Base-by-base conservation (phyloP, 345 rosid genomes). In the Populus ilicifolia region DNA sequence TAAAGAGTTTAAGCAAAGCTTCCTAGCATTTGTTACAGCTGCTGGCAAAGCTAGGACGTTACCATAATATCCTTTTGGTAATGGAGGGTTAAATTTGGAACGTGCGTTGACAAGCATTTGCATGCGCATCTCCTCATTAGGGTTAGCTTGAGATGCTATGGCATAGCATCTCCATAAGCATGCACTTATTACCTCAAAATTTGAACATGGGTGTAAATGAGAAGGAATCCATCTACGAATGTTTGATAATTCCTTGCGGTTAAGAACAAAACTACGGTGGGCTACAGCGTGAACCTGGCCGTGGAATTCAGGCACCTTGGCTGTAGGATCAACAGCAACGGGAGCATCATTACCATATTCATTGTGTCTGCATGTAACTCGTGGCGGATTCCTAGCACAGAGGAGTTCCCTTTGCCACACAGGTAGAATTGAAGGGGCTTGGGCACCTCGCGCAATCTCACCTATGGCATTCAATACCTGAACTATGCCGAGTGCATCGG, bases 81-180 rank as follows among this genome's bases (percentile, higher is more conserved):
- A 35, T 0, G 82, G 79, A 2, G 77, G 79, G 17, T 70, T 63
- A 2, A 75, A 63, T 21, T 61, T 78, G 54, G 5, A 13, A 14
- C 79, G 69, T 1, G 71, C 76, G 30, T 71, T 69, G 20, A 82
- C 66, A 0, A 59, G 18, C 67, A 43, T 18, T 3, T 44, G n/a
- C 14, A 78, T 36, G 35, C 85, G 73, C 64, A 67, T 63, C 27
- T 46, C 70, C 33, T 78, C 82, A 0, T 44, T 14, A 2, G 82
- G 77, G 13, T 71, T 59, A 5, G 38, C 50, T 4, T 35, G 35
- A n/a, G 79, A 38, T 30, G 80, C 82, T 0, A 25, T 46, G 17
- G 82, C 75, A 12, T 74, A 79, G 20, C 79, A 70, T 43, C 67
- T 78, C 84, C 79, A 82, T 1, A 82, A 33, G 36, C 79, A 78